phyloP scores from a whole-genome alignment of 352 stramenopile genomes.

The Globisporangium iwayamae region DNA sequence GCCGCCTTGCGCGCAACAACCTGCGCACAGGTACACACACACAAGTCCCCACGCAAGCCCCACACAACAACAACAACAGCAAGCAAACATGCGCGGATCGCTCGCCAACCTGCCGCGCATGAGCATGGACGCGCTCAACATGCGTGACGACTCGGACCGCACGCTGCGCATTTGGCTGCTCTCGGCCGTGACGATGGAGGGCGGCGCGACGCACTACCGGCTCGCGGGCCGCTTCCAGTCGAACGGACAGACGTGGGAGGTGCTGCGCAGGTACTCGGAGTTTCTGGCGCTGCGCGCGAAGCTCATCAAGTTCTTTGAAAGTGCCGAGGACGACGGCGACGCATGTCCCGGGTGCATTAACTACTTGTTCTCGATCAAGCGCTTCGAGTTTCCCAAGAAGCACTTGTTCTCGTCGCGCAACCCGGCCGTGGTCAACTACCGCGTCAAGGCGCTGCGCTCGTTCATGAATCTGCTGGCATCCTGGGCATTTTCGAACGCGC shows the following conservation, averaged over 20 bases:
- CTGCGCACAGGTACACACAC: slow-evolving; percentile 8
- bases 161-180: slow-evolving; percentile 71
- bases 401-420: slow-evolving; percentile 77
- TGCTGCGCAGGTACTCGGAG: slow-evolving; percentile 83
- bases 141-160: slow-evolving; percentile 33
- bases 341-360: slow-evolving; percentile 80
- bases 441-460: slow-evolving; percentile 75
- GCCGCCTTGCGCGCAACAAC: not conserved
- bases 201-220: slow-evolving; percentile 63
- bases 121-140: slow-evolving; percentile 59
- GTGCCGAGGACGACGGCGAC: slow-evolving; percentile 53
- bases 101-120: slow-evolving; percentile 29
- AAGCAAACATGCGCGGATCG: slow-evolving; percentile 31
- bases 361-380: slow-evolving; percentile 71
- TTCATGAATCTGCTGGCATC: slow-evolving; percentile 80
- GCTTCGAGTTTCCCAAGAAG: slow-evolving; percentile 87
- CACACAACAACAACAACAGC: not conserved
- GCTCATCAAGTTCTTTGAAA: slow-evolving; percentile 76
- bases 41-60: not conserved
- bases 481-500: slow-evolving; percentile 77
- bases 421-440: slow-evolving; percentile 81
- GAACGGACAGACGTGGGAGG: slow-evolving; percentile 71
- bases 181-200: slow-evolving; percentile 37
- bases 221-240: slow-evolving; percentile 63
- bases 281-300: slow-evolving; percentile 73